Evolutionary conservation across 2,329 filamentous ascomycete genomes (phyloP), one percentile per base, ranked within the genome.

Genomic region (Alternaria angustiovoidea): DNA sequence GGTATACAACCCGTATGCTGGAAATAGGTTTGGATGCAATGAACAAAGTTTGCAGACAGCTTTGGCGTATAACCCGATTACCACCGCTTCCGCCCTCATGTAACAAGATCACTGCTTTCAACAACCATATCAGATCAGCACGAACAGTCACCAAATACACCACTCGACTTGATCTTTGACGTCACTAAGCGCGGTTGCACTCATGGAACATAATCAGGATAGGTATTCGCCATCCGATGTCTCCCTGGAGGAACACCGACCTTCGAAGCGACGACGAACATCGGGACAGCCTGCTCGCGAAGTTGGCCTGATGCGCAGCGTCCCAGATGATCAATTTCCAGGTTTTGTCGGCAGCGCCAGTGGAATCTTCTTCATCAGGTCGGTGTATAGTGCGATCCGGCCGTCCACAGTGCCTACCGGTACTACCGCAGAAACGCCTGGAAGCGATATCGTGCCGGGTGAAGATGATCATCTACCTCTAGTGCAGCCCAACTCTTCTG

Each of bases 311-410:
- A 87, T 87, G 84, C 80, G 85, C 59, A 82, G 83, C 63, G 76
- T 80, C 28, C 79, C 78, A 16, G 79, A 80, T 28, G 78, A 81
- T 30, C 82, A 80, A 22, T 81, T 81, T 3, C 81, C 84, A 14
- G 84, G 82, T 0, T 88, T 88, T 56, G 81, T 87, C 5, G 86
- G 86, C 4, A 87, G 85, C 51, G 83, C 83, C 16, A 87, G 85
- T 60, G 86, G 86, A 1, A 87, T 87, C n/a, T 82, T 86, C 66
- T 87, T 87, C 65, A 84, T 87, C 34, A 81, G 84, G 6, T 82
- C 83, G 20, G 86, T 87, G 2, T 86, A 86, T 42, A 74, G 82
- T 32, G 80, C 84, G 1, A 78, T 87, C 30, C 73, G 75, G 52
- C 64, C 74, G 36, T 68, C 72, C 53, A 39, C 44, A 7, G 9